Conservation (phyloP, 2,329 filamentous ascomycete genomes). For the Sporothrix sp. region DNA sequence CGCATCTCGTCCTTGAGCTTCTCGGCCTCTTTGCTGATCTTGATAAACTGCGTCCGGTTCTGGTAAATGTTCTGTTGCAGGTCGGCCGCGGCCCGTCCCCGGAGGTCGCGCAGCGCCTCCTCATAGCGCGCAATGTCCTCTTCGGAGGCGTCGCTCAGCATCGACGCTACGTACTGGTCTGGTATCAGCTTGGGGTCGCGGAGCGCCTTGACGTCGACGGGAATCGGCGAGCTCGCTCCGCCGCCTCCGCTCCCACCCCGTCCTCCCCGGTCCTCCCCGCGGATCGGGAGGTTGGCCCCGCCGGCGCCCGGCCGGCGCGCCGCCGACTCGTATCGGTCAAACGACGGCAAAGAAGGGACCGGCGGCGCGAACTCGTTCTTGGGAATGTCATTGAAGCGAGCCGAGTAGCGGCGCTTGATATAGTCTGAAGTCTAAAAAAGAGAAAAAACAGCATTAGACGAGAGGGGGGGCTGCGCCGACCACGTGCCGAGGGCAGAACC, state of each 20-base stretch:
- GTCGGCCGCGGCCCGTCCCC: constrained; percentile 68
- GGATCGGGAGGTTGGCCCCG: constrained; percentile 41
- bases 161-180: constrained; percentile 65
- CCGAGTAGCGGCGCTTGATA: constrained; percentile 90
- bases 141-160: constrained; percentile 77
- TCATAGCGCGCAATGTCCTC: constrained; percentile 80
- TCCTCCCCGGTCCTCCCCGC: constrained; percentile 24
- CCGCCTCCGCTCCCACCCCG: constrained; percentile 4
- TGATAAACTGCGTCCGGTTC: constrained; percentile 96
- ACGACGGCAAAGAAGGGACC: constrained; percentile 56
- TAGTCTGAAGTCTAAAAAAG: constrained; percentile 59
- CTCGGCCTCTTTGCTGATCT: constrained; percentile 97
- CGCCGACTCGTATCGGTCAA: constrained; percentile 47
- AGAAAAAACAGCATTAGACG: no score
- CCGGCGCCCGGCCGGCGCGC: constrained; percentile 31
- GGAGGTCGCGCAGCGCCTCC: constrained; percentile 62
- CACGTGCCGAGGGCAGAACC: neutral
- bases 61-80: constrained; percentile 94
- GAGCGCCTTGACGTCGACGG: constrained; percentile 67
- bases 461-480: no score
- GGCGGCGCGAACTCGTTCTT: constrained; percentile 67
- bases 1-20: constrained; percentile 96
- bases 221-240: constrained; percentile 37
- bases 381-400: constrained; percentile 73
- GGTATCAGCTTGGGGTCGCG: constrained; percentile 69